Evolutionary conservation across 345 rosid genomes (phyloP).

Genomic region (Aquilaria malaccensis): DNA sequence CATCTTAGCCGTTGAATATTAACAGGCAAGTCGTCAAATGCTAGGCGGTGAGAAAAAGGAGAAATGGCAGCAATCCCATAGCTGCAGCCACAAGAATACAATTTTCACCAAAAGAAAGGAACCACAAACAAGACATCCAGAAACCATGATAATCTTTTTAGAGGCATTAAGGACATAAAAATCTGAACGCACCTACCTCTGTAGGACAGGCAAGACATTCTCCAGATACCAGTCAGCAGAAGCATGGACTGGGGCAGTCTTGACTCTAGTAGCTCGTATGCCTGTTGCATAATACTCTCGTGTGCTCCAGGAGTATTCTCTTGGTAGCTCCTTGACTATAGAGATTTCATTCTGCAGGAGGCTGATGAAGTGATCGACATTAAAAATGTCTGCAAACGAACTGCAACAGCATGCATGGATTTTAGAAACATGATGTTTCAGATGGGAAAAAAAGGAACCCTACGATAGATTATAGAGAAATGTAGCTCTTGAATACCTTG

Average conservation of each 20-base stretch:
- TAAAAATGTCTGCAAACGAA: constrained; percentile 75
- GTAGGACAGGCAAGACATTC: constrained; percentile 77
- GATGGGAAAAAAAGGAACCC: background rate
- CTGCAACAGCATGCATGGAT: constrained; percentile 34
- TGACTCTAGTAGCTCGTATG: constrained; percentile 83
- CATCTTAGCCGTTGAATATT: constrained; percentile 81
- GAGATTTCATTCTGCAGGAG: constrained; percentile 48
- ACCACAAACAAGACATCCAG: background rate
- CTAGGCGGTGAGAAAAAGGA: constrained; percentile 90
- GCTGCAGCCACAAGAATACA: constrained; percentile 33
- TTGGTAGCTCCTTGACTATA: constrained; percentile 63
- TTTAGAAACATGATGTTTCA: background rate
- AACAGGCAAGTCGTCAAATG: constrained; percentile 68
- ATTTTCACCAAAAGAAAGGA: background rate
- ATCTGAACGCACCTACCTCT: constrained; percentile 44
- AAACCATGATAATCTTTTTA: background rate
- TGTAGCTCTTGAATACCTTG: constrained; percentile 50
- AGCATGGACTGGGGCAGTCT: constrained; percentile 88
- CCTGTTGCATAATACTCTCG: constrained; percentile 94
- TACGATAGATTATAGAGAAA: constrained; percentile 6
- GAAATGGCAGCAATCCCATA: constrained; percentile 91
- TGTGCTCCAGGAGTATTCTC: constrained; percentile 76
- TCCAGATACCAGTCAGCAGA: constrained; percentile 83
- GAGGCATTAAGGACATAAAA: background rate
- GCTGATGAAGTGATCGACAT: constrained; percentile 74